Base-by-base conservation (phyloP, 1,284 basidiomycete species). In the Somion occarium region DNA sequence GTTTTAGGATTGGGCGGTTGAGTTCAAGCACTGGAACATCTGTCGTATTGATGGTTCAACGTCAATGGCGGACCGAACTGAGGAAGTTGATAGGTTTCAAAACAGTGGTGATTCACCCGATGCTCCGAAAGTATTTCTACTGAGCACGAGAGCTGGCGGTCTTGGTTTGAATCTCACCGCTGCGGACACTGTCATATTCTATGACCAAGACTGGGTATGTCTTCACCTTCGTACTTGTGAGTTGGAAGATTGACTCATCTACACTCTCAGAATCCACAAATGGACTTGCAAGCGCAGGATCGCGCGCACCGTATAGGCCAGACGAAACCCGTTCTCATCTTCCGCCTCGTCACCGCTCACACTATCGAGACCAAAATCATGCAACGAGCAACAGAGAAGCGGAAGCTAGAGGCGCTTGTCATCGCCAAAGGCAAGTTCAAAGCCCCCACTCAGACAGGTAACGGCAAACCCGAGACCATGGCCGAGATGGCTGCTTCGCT, bases 251-350 rank as follows among this genome's bases (percentile, higher is more conserved):
- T 37, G 34, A 37, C 34, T 9, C n/a, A 46, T 43, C 57, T 38
- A 49, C 55, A 41, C 19, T 22, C 20, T 22, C 19, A 92, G 91
- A 98, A 94, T 63, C 95, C 95, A 0, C 93, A 96, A 73, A 93
- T 95, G 85, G 96, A 99, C 59, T 74, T 93, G 3, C 95, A 99
- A 68, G 96, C 96, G 0, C 93, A 96, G 67, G 96, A 97, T 63
- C 82, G 95, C 27, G 95, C 93, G 0, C 95, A 98, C 68, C 85
- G 95, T 5, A 98, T 98, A 53, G 95, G 95, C 1, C 95, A 98
- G 69, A 95, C 85, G 18, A 85, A 76, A 58, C 91, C 91, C 1
- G 91, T 95, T 49, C 75, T 95, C 44, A 83, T 97, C 51, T 97
- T 93, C 74, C 81, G 94, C 34, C 76, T 98, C 0, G 85, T 97